Base-by-base conservation (phyloP, 345 rosid genomes). In the Brassica incana region DNA sequence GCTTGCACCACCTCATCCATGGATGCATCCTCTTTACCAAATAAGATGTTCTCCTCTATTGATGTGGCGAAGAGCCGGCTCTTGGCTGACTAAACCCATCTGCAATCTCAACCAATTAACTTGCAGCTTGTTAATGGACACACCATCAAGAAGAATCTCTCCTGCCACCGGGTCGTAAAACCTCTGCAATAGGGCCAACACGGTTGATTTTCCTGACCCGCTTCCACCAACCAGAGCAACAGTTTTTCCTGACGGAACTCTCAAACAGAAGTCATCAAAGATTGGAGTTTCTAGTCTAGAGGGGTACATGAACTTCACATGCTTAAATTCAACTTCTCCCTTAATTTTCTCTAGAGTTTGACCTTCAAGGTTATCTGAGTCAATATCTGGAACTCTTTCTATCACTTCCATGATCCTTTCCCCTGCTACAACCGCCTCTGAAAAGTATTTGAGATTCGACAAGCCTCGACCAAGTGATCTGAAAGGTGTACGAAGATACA, bases 191-290 rank as follows among this genome's bases (percentile, higher is more conserved):
- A 92, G 85, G 1, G 92, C 88, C 48, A 90, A 87, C 38, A 94
- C 88, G 0, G 97, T 92, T 76, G 97, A 92, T 84, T 94, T 94
- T 12, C 97, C 98, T 0, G 93, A 91, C 27, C 98, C 97, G 43
- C 96, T 92, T 35, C 94, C 92, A 5, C 98, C 98, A 1, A 94
- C 96, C 23, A 94, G 86, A 67, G 98, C 98, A 73, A 90, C 94
- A 80, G 93, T 92, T 77, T 89, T 92, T n/a, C 98, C 93, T 2
- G 90, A 89, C 14, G 93, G 92, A 81, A 94, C 81, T 84, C 90
- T 86, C 48, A 94, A 77, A 85, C 71, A 89, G 12, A 94, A 58
- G 75, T 89, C 94, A 35, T 88, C 91, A 73, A 94, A 89, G 75
- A 94, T 89, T 0, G 82, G 72, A 2, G 90, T 85, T 77, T 90